Evolutionary conservation across 140 eudicot genomes (phyloP).

Genomic region (Erigeron philadelphicus): DNA sequence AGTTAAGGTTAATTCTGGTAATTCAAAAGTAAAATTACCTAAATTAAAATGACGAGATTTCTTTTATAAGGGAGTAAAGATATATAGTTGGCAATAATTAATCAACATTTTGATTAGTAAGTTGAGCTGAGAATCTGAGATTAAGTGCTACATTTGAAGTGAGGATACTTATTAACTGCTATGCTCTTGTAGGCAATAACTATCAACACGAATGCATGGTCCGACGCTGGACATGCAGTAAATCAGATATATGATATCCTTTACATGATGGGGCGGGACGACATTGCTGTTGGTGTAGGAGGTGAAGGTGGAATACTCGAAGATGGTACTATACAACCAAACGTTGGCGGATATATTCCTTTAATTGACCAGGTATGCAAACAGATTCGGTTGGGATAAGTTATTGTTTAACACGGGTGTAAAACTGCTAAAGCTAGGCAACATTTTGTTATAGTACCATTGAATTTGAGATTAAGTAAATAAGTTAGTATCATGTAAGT

Average conservation of each 20-base stretch:
- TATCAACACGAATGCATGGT: slow-evolving; percentile 69
- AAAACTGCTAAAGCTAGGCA: too few species aligned
- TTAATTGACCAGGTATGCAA: slow-evolving; percentile 74
- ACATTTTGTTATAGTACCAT: too few species aligned
- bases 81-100: not conserved
- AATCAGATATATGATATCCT: slow-evolving; percentile 80
- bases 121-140: not conserved
- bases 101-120: not conserved
- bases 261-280: slow-evolving; percentile 86
- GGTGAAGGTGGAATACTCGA: slow-evolving; percentile 86
- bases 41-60: too few species aligned
- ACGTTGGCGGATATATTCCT: slow-evolving; percentile 91
- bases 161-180: not conserved
- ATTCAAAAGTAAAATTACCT: too few species aligned
- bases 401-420: too few species aligned
- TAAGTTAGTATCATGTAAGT: too few species aligned
- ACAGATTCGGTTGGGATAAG: not conserved
- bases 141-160: slow-evolving; percentile 13
- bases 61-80: too few species aligned
- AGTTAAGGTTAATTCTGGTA: too few species aligned
- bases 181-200: slow-evolving; percentile 56
- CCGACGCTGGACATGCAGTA: slow-evolving; percentile 78
- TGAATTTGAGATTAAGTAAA: too few species aligned
- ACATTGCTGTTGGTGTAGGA: slow-evolving; percentile 77
- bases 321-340: slow-evolving; percentile 57